phyloP scores from a whole-genome alignment of 345 rosid genomes.

The Lagerstroemia speciosa region DNA sequence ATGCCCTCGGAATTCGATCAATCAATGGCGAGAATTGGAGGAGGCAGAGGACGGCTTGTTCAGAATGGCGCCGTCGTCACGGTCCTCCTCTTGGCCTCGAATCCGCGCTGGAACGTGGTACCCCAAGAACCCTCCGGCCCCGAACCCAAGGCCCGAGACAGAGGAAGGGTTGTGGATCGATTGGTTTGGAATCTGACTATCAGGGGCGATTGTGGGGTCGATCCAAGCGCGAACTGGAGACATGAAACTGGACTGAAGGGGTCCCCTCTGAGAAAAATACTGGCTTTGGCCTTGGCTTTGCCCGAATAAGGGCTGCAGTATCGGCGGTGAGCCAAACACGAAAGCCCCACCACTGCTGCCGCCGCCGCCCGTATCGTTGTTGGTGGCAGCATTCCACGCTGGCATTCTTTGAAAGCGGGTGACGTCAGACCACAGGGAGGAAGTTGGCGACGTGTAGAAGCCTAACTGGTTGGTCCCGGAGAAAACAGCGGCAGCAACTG shows the following conservation, averaged over 20 bases:
- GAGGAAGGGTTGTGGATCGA: too few species aligned
- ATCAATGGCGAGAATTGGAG: conserved; percentile 78
- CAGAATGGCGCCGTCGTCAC: conserved; percentile 42
- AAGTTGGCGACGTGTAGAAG: conserved; percentile 39
- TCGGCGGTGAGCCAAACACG: conserved; percentile 36
- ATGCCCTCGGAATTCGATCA: background rate
- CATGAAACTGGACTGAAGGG: conserved; percentile 99
- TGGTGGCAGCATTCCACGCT: conserved; percentile 34
- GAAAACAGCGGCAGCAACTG: conserved; percentile 21
- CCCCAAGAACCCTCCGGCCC: conserved; percentile 16
- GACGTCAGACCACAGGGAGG: conserved; percentile 47
- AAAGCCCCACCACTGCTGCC: conserved; percentile 33
- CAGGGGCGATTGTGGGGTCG: conserved; percentile 35
- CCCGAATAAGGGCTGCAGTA: conserved; percentile 39
- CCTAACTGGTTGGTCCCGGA: conserved; percentile 36
- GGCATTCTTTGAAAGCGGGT: conserved; percentile 49
- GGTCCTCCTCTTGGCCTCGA: conserved; percentile 83
- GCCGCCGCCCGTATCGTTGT: conserved; percentile 14
- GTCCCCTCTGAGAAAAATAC: conserved; percentile 80
- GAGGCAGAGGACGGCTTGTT: conserved; percentile 74
- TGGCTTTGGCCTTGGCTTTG: conserved; percentile 34
- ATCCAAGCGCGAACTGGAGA: conserved; percentile 80
- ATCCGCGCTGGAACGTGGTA: conserved; percentile 84
- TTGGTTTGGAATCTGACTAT: conserved; percentile 13
- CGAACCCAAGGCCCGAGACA: too few species aligned